phyloP scores from a whole-genome alignment of 768 basidiomycete genomes.

The Leucosporidium scottii region DNA sequence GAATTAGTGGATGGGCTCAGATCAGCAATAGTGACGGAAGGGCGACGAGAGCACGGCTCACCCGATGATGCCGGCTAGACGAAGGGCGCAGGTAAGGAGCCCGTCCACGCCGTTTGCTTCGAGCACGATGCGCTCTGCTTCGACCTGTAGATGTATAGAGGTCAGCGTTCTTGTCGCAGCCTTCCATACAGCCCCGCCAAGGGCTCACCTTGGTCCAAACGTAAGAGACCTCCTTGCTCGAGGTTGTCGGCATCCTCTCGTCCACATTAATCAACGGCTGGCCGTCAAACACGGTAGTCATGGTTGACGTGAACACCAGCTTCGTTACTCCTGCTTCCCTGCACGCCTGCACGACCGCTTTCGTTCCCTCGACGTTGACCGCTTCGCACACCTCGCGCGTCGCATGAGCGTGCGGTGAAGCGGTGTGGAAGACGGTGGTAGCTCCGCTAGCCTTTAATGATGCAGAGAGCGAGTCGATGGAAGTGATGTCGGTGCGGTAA shows the following conservation, averaged over 20 bases:
- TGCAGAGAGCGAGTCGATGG: conserved; percentile 60
- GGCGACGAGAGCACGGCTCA: conserved; percentile 41
- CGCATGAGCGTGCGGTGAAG: conserved; percentile 54
- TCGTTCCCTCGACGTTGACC: conserved; percentile 89
- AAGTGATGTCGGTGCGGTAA: conserved; percentile 83
- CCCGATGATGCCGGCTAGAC: conserved; percentile 95
- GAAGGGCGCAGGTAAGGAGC: conserved; percentile 75
- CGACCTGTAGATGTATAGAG: conserved; percentile 44
- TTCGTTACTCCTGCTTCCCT: conserved; percentile 64
- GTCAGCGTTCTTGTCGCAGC: background rate
- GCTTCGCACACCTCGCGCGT: conserved; percentile 68
- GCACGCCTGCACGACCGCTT: conserved; percentile 72
- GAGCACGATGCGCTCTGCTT: conserved; percentile 74
- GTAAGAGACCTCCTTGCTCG: conserved; percentile 70
- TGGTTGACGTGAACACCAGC: conserved; percentile 90
- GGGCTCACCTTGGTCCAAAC: conserved; percentile 67
- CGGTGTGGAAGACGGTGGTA: conserved; percentile 92
- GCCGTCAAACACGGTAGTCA: conserved; percentile 80
- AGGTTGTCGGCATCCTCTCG: conserved; percentile 61
- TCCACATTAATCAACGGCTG: conserved; percentile 72
- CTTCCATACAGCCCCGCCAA: background rate
- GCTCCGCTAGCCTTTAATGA: conserved; percentile 67
- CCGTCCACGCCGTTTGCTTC: conserved; percentile 78
- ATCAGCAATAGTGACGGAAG: too few relatives aligned
- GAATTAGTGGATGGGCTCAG: too few relatives aligned